Conservation (phyloP, 2,329 filamentous ascomycete genomes). For the Claviceps capensis region DNA sequence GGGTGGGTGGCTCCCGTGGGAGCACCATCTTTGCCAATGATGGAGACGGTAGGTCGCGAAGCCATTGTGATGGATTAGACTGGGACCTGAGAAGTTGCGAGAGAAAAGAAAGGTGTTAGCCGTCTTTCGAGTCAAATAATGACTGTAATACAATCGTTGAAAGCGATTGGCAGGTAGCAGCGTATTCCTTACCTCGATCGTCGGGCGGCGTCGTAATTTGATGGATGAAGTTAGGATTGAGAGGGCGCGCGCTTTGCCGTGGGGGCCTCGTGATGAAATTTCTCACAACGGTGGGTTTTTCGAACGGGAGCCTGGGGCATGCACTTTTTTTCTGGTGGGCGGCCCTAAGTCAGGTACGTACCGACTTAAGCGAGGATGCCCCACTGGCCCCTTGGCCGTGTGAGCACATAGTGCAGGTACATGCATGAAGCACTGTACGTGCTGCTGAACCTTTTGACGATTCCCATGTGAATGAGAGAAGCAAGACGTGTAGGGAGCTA, state of each 20-base stretch:
- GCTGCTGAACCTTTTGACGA: not conserved
- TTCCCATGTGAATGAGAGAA: no score
- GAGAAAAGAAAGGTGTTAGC: not conserved
- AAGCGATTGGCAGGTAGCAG: not conserved
- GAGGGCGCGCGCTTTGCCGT: not conserved
- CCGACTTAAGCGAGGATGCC: slow-evolving; percentile 14
- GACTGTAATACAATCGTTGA: no score
- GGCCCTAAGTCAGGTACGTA: slow-evolving; percentile 24
- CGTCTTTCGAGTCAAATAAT: no score
- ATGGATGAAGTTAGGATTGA: slow-evolving; percentile 15
- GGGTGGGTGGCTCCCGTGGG: slow-evolving; percentile 79
- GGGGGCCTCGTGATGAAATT: slow-evolving; percentile 20
- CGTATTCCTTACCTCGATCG: slow-evolving; percentile 23
- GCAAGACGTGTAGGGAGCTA: no score
- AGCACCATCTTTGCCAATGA: slow-evolving; percentile 92
- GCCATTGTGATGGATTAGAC: slow-evolving; percentile 54
- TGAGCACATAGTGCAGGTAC: not conserved
- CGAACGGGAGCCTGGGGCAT: not conserved
- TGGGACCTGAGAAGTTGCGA: slow-evolving; percentile 7
- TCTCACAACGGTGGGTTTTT: slow-evolving; percentile 20
- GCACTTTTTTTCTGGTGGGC: slow-evolving; percentile 25
- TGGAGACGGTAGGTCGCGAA: slow-evolving; percentile 93
- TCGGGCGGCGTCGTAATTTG: slow-evolving; percentile 27
- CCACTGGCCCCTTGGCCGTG: not conserved
- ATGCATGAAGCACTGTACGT: not conserved